Evolutionary conservation across 2,329 filamentous ascomycete species (phyloP), one percentile per base, ranked within the genome.

Genomic region (Aspergillus sp.): DNA sequence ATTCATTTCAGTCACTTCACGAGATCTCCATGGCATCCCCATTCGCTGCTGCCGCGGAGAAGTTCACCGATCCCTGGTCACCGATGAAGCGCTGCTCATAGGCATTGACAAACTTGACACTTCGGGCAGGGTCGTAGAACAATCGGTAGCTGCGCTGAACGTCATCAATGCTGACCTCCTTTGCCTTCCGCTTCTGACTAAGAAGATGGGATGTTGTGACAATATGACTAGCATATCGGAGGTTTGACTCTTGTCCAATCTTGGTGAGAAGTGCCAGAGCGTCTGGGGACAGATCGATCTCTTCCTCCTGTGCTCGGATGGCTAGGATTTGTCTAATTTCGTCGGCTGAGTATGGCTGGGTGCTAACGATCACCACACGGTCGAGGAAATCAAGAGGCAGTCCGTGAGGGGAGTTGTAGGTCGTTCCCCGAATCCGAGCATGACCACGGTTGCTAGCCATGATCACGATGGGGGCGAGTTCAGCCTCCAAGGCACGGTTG

Each of bases 361-460:
- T 99, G 80, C 91, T 95, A 75, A 99, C 91, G 73, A 99, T 99
- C 70, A 96, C 91, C 32, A 98, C 90, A 20, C 95, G 89, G 76
- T 99, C 95, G 52, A 99, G 84, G 78, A 99, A 96, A 78, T 99
- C 95, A 50, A 98, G 86, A 0, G 95, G 95, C 49, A 99, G 82
- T 29, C 95, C 95, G 75, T 99, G 95, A 2, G 95, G 95, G 68
- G 90, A 95, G 69, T 87, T 89, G 80, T 98, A 97, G 75, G 91
- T 90, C 57, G 95, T 99, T 59, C 95, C 95, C 32, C 95, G 87
- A 72, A 99, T 97, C 67, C 90, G 89, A 42, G 95, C 91, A 76
- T 92, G 87, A 65, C 95, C 95, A 61, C 95, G 86, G 81, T 99
- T 99, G 83, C 91, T 96, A 56, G 95, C 95, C 95, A 99, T 99